Evolutionary conservation across 2,329 filamentous ascomycete species (phyloP), one percentile per base, ranked within the genome.

Genomic region (Pseudocercospora vitis): DNA sequence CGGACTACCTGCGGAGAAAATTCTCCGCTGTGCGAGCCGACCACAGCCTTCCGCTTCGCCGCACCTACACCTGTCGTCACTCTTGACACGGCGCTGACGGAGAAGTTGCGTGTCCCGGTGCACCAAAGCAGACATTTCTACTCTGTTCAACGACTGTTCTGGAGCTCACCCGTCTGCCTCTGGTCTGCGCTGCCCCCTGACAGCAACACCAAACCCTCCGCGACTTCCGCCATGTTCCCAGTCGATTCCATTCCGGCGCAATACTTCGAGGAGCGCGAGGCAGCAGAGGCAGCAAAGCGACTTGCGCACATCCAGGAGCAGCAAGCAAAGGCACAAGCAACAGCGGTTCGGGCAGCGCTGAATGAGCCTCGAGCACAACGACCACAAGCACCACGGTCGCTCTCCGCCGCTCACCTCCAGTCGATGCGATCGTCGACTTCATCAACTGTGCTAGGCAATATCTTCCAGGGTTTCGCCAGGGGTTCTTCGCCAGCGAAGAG

Each of bases 181-280:
- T 29, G 26, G 26, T 29, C 26, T 29, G 11, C 26, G 11, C 26
- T 29, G 6, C 6, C 26, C 6, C 37, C 23, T 19, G 16, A 40
- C 18, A 16, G n/a, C 19, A 40, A 19, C 32, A 35, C 19, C 39
- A 5, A 26, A 7, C 3, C 23, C 11, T 4, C 11, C 21, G 23
- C 21, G 4, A 24, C 39, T 21, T 18, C n/a, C 53, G 65, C 23
- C 21, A 69, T 70, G 66, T 69, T 67, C 54, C 63, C 66, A n/a
- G 61, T 62, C 58, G 68, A 70, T 49, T 56, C 58, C 40, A 54
- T 70, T 21, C 65, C 63, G 8, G 53, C 67, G n/a, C 45, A 58
- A 26, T 70, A 69, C 61, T 61, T 58, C 57, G 68, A 69, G 45
- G 67, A 68, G 54, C 67, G 68, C 47, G 53, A 57, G 23, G 58